phyloP scores from a whole-genome alignment of 108 stramenopile genomes.

The Skeletonema costatum region DNA sequence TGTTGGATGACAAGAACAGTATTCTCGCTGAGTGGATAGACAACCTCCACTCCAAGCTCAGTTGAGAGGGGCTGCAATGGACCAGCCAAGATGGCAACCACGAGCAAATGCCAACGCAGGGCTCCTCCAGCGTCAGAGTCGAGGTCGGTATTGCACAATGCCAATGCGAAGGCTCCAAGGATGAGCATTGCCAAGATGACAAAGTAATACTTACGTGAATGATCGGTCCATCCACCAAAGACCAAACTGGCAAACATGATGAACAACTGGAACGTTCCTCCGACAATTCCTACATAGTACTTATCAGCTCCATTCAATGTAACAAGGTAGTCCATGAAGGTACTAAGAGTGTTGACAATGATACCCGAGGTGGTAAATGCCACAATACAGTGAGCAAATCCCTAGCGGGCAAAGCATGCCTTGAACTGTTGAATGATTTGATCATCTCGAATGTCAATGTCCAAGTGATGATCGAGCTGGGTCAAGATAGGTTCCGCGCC shows the following conservation, averaged over 20 bases:
- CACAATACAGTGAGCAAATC: conserved; percentile 82
- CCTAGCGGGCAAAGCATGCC: conserved; percentile 79
- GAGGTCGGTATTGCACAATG: conserved; percentile 83
- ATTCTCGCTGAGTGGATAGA: conserved; percentile 86
- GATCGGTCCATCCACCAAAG: conserved; percentile 81
- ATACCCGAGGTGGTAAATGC: conserved; percentile 86
- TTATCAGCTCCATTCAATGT: conserved; percentile 80
- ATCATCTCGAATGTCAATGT: conserved; percentile 89
- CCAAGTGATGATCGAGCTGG: conserved; percentile 75
- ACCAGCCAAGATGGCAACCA: conserved; percentile 84
- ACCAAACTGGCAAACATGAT: conserved; percentile 92
- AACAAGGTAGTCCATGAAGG: conserved; percentile 91
- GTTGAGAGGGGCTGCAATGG: conserved; percentile 91
- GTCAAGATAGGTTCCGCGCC: conserved; percentile 83
- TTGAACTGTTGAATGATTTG: conserved; percentile 75
- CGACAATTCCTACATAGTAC: conserved; percentile 84
- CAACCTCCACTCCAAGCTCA: conserved; percentile 89
- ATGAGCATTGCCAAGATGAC: conserved; percentile 82
- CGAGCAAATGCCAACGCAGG: conserved; percentile 71
- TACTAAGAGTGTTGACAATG: conserved; percentile 89
- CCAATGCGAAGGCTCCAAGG: conserved; percentile 83
- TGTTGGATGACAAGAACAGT: conserved; percentile 93
- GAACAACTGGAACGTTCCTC: conserved; percentile 82
- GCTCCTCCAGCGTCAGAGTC: conserved; percentile 75
- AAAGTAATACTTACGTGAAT: conserved; percentile 85